Conservation (phyloP, 2,329 filamentous ascomycete genomes). For the Curvularia sp. region DNA sequence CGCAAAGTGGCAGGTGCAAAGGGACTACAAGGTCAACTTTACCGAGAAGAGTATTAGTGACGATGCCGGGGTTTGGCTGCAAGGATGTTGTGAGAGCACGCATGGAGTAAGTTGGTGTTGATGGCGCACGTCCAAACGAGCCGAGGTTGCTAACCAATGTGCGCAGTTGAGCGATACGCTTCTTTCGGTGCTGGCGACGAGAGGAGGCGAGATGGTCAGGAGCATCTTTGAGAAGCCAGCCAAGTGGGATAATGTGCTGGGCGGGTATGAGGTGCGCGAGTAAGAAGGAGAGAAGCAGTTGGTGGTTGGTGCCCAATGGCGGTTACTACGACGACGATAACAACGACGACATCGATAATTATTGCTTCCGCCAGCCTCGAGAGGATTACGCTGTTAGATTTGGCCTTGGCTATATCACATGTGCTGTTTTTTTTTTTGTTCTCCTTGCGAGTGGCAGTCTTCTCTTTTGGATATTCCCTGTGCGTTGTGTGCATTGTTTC, state of each 20-base stretch:
- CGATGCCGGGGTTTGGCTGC: constrained; percentile 85
- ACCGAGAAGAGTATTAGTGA: constrained; percentile 70
- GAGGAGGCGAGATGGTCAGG: constrained; percentile 79
- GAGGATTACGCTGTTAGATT: background rate
- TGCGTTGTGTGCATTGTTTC: no score
- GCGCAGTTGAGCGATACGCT: constrained; percentile 78
- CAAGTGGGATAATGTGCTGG: constrained; percentile 38
- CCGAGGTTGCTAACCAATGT: constrained; percentile 17
- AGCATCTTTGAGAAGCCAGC: constrained; percentile 68
- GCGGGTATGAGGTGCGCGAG: constrained; percentile 32
- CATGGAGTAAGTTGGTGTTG: constrained; percentile 75
- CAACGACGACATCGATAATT: background rate
- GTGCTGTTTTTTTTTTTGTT: background rate
- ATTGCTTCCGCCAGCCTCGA: background rate
- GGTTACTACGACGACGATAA: background rate
- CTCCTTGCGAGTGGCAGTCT: background rate
- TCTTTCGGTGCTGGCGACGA: constrained; percentile 76
- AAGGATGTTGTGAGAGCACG: constrained; percentile 91
- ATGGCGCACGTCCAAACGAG: background rate
- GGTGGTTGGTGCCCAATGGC: background rate
- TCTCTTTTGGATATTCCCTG: no score
- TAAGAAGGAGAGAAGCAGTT: constrained; percentile 9
- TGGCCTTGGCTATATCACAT: background rate
- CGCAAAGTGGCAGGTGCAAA: constrained; percentile 69
- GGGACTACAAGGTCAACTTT: constrained; percentile 82